A percentile compares a stretch with the other conserved stretches of the same genome.
Conservation (phyloP, 768 basidiomycete genomes). For the Podaxis mareebaensis region DNA sequence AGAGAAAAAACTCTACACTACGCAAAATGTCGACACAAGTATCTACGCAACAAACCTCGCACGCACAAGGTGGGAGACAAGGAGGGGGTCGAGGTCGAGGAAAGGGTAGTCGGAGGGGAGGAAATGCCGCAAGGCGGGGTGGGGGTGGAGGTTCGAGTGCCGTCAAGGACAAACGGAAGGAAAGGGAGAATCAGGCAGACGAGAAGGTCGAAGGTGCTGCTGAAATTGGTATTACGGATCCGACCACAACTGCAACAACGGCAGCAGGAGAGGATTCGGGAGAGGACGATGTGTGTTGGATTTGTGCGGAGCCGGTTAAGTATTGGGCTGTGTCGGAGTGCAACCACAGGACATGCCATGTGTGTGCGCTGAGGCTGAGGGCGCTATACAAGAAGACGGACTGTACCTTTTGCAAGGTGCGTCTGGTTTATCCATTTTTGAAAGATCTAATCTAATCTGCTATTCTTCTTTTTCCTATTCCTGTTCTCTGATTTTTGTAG, state of each 20-base stretch:
- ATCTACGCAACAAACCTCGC: not conserved
- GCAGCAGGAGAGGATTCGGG: slow-evolving; percentile 17
- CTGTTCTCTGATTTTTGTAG: slow-evolving; percentile 33
- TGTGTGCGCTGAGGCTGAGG: slow-evolving; percentile 84
- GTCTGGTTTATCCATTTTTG: slow-evolving; percentile 20
- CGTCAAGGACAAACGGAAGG: slow-evolving; percentile 3
- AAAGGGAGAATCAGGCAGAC: not conserved
- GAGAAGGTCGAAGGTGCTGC: not conserved
- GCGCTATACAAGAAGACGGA: slow-evolving; percentile 93
- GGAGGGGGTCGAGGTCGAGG: not conserved
- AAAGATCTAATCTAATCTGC: not conserved
- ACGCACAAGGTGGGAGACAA: not conserved
- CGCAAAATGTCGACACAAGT: slow-evolving; percentile 10
- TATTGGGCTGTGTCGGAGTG: slow-evolving; percentile 89
- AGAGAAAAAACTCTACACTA: not conserved
- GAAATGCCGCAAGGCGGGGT: not conserved
- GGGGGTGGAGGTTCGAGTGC: not conserved
- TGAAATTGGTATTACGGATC: not conserved
- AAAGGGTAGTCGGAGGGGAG: not conserved
- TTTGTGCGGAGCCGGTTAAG: slow-evolving; percentile 92
- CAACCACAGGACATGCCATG: slow-evolving; percentile 94
- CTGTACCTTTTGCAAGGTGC: slow-evolving; percentile 95
- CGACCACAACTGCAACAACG: slow-evolving; percentile 11
- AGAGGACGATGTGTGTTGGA: slow-evolving; percentile 72
- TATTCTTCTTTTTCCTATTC: not conserved